These are phyloP conservation scores for Apostasia shenzhenica DNA, from an alignment of 106 monocot species.

Conservation along the genomic window DNA sequence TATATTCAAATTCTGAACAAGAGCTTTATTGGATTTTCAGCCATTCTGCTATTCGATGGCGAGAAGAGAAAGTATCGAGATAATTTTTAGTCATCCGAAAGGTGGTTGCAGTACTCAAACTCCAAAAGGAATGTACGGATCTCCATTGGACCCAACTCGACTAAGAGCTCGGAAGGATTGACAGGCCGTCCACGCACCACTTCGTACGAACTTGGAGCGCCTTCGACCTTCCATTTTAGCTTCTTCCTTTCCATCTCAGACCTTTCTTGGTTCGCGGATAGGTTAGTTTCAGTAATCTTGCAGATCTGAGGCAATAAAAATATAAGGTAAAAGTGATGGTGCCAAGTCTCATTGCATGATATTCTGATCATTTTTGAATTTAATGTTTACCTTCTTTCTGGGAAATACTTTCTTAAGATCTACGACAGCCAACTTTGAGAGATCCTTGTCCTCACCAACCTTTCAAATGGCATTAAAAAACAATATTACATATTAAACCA, in stretches of 20 bases:
- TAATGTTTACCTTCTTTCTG: conserved; percentile 48
- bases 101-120: conserved; percentile 16
- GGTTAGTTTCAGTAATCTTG: conserved; percentile 65
- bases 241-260: conserved; percentile 77
- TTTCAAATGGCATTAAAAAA: conserved; percentile 11
- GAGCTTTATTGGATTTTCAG: too few species aligned
- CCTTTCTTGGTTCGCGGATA: conserved; percentile 88
- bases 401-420: conserved; percentile 81
- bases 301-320: conserved; percentile 34
- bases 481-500: neutral
- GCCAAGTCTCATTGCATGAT: neutral
- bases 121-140: conserved; percentile 72
- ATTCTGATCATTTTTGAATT: neutral
- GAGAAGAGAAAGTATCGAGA: too few species aligned
- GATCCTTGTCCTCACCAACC: conserved; percentile 80
- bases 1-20: too few species aligned
- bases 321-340: neutral
- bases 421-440: conserved; percentile 60
- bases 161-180: conserved; percentile 54
- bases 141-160: conserved; percentile 92
- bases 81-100: neutral
- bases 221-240: conserved; percentile 65
- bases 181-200: conserved; percentile 48
- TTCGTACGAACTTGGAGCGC: conserved; percentile 18
- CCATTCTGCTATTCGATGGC: too few species aligned